Evolutionary conservation across 1,284 basidiomycete genomes (phyloP).

Genomic region (Irpex rosettiformis): DNA sequence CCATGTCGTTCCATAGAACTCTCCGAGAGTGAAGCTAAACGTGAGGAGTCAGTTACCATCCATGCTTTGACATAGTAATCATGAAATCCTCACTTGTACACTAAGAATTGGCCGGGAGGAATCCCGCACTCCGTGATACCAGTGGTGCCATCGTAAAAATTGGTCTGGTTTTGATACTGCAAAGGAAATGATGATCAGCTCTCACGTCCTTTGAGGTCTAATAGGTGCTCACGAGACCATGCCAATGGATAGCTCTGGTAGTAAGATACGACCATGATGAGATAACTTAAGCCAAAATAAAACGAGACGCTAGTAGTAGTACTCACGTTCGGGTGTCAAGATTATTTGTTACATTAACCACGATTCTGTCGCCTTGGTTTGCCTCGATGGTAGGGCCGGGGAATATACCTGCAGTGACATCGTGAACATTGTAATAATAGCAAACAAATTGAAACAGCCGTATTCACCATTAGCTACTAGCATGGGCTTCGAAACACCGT

Average conservation of each 20-base stretch:
- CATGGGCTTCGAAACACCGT: conserved; percentile 36
- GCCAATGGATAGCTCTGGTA: conserved; percentile 39
- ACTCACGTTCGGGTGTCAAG: conserved; percentile 31
- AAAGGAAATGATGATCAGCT: background rate
- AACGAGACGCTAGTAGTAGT: background rate
- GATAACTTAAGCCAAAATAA: background rate
- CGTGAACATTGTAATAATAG: too few relatives aligned
- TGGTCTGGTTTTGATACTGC: conserved; percentile 34
- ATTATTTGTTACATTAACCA: conserved; percentile 40
- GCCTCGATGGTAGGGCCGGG: conserved; percentile 49
- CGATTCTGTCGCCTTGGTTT: conserved; percentile 41
- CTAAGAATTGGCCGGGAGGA: conserved; percentile 39
- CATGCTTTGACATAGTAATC: too few relatives aligned
- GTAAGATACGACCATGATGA: background rate
- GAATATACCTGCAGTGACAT: conserved; percentile 27
- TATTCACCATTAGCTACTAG: conserved; percentile 41
- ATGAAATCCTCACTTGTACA: conserved; percentile 38
- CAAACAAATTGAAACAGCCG: too few relatives aligned
- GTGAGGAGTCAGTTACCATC: too few relatives aligned
- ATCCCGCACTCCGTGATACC: conserved; percentile 51
- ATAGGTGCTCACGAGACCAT: conserved; percentile 33
- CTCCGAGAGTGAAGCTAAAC: conserved; percentile 25
- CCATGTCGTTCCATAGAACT: conserved; percentile 32
- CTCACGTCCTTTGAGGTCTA: background rate
- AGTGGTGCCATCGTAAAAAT: conserved; percentile 43